A percentile compares a stretch with the other conserved stretches of the same genome.
These are phyloP conservation scores for Brassica juncea DNA, from an alignment of 345 rosid genomes.

Conservation along the genomic window DNA sequence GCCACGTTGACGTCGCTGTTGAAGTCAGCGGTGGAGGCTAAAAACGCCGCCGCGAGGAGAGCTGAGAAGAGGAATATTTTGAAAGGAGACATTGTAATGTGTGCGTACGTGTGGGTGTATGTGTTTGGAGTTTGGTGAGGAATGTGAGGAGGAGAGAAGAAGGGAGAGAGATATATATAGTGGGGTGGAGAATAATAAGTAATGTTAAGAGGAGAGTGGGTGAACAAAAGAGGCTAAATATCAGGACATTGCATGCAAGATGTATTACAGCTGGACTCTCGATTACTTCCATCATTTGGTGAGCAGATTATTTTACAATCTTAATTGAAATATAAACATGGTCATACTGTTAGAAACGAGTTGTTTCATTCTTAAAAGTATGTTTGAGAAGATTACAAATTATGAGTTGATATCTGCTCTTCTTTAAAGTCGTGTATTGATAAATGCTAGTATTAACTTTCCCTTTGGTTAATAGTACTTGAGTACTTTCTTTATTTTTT, in stretches of 20 bases:
- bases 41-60: slow-evolving; percentile 29
- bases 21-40: slow-evolving; percentile 32
- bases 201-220: slow-evolving; percentile 30
- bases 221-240: slow-evolving; percentile 36
- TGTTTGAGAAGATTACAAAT: not conserved
- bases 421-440: not conserved
- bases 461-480: not conserved
- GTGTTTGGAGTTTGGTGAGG: slow-evolving; percentile 36
- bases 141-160: slow-evolving; percentile 36
- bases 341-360: not conserved
- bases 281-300: slow-evolving; percentile 31
- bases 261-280: slow-evolving; percentile 39
- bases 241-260: slow-evolving; percentile 40
- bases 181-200: not conserved
- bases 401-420: not conserved
- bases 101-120: slow-evolving; percentile 3
- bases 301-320: not conserved
- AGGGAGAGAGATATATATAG: slow-evolving; percentile 30
- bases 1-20: slow-evolving; percentile 27
- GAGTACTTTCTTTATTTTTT: not conserved
- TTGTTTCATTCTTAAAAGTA: not conserved
- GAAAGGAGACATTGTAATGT: slow-evolving; percentile 28
- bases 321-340: not conserved
- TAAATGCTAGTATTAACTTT: not conserved
- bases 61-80: slow-evolving; percentile 28